phyloP scores from a whole-genome alignment of 1,139 yeast species.

The Diutina catenulata region DNA sequence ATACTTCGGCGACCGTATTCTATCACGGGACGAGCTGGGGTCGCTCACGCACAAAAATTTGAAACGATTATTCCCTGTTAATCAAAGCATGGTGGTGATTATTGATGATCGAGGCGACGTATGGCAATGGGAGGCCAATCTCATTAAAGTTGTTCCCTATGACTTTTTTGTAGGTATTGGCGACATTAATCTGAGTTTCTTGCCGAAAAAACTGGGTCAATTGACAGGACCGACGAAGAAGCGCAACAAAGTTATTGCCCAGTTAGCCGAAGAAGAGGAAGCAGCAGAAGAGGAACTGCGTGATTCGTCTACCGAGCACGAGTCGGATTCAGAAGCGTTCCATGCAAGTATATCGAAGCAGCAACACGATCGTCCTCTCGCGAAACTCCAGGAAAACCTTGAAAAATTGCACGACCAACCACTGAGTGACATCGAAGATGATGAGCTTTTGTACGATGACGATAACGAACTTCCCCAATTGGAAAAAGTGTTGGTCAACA shows the following conservation, averaged over 20 bases:
- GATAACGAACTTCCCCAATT: constrained; percentile 64
- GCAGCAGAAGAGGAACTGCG: neutral
- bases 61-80: constrained; percentile 85
- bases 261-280: neutral
- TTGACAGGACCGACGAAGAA: constrained; percentile 60
- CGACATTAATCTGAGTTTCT: constrained; percentile 86
- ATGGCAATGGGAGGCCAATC: constrained; percentile 94
- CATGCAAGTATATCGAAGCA: constrained; percentile 20
- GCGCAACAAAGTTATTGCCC: constrained; percentile 20
- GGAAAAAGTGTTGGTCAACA: constrained; percentile 47
- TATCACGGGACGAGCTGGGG: constrained; percentile 93
- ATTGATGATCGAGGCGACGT: constrained; percentile 98
- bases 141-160: constrained; percentile 87
- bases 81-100: constrained; percentile 91
- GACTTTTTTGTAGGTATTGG: constrained; percentile 96
- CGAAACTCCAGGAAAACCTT: constrained; percentile 66
- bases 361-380: constrained; percentile 69
- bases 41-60: constrained; percentile 82
- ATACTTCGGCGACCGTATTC: constrained; percentile 81
- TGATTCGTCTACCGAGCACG: neutral
- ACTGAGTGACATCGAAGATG: constrained; percentile 16
- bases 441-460: constrained; percentile 59
- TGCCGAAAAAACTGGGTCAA: constrained; percentile 70
- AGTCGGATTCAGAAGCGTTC: constrained; percentile 2
- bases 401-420: constrained; percentile 29